phyloP scores from a whole-genome alignment of 805 yeast genomes.

The Ogataea trehalophila region DNA sequence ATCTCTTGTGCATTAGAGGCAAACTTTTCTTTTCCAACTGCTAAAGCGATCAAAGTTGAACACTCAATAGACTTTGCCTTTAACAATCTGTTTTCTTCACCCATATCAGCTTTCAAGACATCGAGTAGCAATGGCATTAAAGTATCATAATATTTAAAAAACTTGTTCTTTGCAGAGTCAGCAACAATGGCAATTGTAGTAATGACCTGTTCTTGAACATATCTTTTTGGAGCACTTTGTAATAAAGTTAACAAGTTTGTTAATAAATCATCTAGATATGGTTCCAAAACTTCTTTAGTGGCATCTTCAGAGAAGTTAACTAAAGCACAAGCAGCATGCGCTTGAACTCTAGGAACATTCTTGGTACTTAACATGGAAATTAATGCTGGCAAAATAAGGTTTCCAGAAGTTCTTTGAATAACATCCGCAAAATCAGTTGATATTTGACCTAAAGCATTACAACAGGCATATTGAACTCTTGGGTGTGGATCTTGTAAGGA shows the following conservation, averaged over 20 bases:
- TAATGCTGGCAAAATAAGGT: slow-evolving; percentile 78
- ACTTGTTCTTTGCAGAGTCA: slow-evolving; percentile 87
- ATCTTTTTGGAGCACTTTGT: slow-evolving; percentile 75
- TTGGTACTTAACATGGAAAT: slow-evolving; percentile 70
- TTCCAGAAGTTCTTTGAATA: slow-evolving; percentile 78
- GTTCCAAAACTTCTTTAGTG: slow-evolving; percentile 78
- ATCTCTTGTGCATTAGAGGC: slow-evolving; percentile 68
- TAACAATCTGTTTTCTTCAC: slow-evolving; percentile 69
- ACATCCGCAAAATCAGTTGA: slow-evolving; percentile 92
- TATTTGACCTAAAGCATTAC: slow-evolving; percentile 95
- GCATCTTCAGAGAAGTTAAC: slow-evolving; percentile 95
- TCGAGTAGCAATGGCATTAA: slow-evolving; percentile 84
- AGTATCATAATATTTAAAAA: slow-evolving; percentile 88
- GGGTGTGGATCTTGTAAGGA: slow-evolving; percentile 82
- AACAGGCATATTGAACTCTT: slow-evolving; percentile 95
- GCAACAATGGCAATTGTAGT: slow-evolving; percentile 97
- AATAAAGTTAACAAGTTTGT: slow-evolving; percentile 68
- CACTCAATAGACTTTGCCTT: slow-evolving; percentile 96
- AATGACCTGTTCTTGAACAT: slow-evolving; percentile 94
- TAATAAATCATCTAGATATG: slow-evolving; percentile 81
- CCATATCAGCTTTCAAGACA: slow-evolving; percentile 74
- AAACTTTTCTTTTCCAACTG: slow-evolving; percentile 92
- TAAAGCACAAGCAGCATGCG: slow-evolving; percentile 97
- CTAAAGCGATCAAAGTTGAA: slow-evolving; percentile 87
- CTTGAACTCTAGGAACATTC: slow-evolving; percentile 88